phyloP scores from a whole-genome alignment of 768 basidiomycete genomes.

The Lentinula raphanica region DNA sequence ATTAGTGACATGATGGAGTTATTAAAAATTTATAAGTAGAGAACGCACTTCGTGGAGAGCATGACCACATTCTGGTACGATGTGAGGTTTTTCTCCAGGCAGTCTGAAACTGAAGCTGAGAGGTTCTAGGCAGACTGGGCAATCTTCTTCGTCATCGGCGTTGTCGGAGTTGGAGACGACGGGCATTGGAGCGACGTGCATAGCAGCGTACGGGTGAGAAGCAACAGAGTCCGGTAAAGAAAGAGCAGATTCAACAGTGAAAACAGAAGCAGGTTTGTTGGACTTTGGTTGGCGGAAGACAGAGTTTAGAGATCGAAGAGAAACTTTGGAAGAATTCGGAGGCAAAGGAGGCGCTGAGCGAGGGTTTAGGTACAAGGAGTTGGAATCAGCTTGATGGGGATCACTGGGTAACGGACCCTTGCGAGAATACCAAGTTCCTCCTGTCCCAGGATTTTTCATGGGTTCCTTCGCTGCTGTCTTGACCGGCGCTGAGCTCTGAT shows the following conservation, averaged over 20 bases:
- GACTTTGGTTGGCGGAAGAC: constrained; percentile 47
- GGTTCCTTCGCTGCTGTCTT: neutral
- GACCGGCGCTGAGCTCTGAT: neutral
- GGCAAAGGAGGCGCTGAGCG: constrained; percentile 14
- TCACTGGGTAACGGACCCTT: neutral
- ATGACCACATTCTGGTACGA: constrained; percentile 96
- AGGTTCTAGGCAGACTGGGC: constrained; percentile 95
- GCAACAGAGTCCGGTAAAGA: constrained; percentile 30
- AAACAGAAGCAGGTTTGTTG: constrained; percentile 46
- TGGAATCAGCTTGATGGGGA: constrained; percentile 15
- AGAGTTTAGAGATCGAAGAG: constrained; percentile 39
- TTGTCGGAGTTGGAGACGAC: constrained; percentile 63
- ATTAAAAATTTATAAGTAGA: constrained; percentile 5
- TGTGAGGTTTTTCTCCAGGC: constrained; percentile 95
- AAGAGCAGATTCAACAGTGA: constrained; percentile 38
- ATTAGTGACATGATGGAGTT: constrained; percentile 5
- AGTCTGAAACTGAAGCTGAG: constrained; percentile 89
- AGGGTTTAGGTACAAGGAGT: constrained; percentile 18
- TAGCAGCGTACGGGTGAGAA: constrained; percentile 52
- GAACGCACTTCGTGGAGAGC: constrained; percentile 82
- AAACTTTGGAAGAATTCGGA: constrained; percentile 29
- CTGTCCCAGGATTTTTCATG: constrained; percentile 1
- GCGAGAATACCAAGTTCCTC: constrained; percentile 3
- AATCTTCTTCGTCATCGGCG: constrained; percentile 79
- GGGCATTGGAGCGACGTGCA: constrained; percentile 63